These are phyloP conservation scores for Suillus americanus DNA, from an alignment of 768 basidiomycete species.

Conservation along the genomic window DNA sequence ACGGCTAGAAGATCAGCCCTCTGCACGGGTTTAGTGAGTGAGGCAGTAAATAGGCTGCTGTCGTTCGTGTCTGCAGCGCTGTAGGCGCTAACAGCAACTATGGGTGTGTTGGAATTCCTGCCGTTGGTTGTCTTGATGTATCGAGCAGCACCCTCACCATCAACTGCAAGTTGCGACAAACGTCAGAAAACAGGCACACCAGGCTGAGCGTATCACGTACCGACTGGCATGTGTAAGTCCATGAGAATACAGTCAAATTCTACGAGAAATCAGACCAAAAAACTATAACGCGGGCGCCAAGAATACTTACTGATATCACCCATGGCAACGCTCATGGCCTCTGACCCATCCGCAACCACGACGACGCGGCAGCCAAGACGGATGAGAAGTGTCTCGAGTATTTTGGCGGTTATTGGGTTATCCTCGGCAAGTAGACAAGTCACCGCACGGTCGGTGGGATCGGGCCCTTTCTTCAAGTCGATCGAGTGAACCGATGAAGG, in stretches of 20 bases:
- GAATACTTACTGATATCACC: conserved; percentile 87
- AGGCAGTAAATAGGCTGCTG: conserved; percentile 74
- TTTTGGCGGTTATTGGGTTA: conserved; percentile 97
- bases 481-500: conserved; percentile 86
- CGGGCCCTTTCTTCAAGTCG: conserved; percentile 73
- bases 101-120: conserved; percentile 91
- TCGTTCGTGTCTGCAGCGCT: conserved; percentile 67
- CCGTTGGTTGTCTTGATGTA: conserved; percentile 98
- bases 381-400: conserved; percentile 91
- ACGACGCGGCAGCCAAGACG: conserved; percentile 94
- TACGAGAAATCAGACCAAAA: conserved; percentile 31
- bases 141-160: conserved; percentile 93
- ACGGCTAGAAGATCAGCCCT: conserved; percentile 80
- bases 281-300: neutral
- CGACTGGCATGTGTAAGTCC: conserved; percentile 93
- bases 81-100: conserved; percentile 89
- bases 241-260: conserved; percentile 96
- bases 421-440: conserved; percentile 95
- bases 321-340: conserved; percentile 96
- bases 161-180: conserved; percentile 53
- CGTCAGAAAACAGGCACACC: conserved; percentile 9
- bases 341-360: conserved; percentile 93
- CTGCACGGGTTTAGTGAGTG: conserved; percentile 86
- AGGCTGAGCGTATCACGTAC: conserved; percentile 46
- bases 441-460: conserved; percentile 83